Evolutionary conservation across 164 flowering plant species (phyloP).

Genomic region (Pachysandra terminalis): DNA sequence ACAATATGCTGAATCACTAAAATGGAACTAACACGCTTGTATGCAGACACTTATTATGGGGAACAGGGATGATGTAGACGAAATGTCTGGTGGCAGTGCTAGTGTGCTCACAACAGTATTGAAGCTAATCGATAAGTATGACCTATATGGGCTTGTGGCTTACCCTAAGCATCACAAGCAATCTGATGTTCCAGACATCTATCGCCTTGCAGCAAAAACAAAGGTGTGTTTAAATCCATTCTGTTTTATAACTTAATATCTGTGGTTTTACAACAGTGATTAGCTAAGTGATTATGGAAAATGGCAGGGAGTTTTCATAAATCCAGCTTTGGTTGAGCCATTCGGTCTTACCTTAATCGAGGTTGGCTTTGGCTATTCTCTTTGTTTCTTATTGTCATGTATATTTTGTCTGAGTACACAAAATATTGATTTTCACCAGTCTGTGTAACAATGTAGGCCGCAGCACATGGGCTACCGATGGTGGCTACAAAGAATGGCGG

Average conservation of each 20-base stretch:
- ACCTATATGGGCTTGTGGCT: slow-evolving; percentile 92
- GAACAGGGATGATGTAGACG: slow-evolving; percentile 90
- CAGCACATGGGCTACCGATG: slow-evolving; percentile 98
- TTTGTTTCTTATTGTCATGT: not conserved
- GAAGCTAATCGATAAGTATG: slow-evolving; percentile 86
- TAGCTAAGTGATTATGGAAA: slow-evolving; percentile 3
- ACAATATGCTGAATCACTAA: not conserved
- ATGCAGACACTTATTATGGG: slow-evolving; percentile 90
- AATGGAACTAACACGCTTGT: slow-evolving; percentile 11
- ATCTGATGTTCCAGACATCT: slow-evolving; percentile 90
- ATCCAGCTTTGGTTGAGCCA: slow-evolving; percentile 96
- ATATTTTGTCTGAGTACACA: not conserved
- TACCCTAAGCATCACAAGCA: slow-evolving; percentile 98
- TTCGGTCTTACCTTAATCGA: slow-evolving; percentile 95
- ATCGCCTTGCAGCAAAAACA: slow-evolving; percentile 82
- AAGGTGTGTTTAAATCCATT: slow-evolving; percentile 39
- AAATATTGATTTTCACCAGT: not conserved
- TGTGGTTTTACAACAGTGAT: slow-evolving; percentile 2
- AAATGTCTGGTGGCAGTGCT: slow-evolving; percentile 79
- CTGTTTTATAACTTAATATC: not conserved
- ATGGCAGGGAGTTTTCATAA: slow-evolving; percentile 92
- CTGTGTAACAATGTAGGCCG: slow-evolving; percentile 56
- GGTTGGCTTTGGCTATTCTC: slow-evolving; percentile 60
- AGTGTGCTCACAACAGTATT: slow-evolving; percentile 77
- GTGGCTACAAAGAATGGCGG: slow-evolving; percentile 99